Conservation (phyloP, 192 early-diverging fungal genomes). For the Backusella sp. region DNA sequence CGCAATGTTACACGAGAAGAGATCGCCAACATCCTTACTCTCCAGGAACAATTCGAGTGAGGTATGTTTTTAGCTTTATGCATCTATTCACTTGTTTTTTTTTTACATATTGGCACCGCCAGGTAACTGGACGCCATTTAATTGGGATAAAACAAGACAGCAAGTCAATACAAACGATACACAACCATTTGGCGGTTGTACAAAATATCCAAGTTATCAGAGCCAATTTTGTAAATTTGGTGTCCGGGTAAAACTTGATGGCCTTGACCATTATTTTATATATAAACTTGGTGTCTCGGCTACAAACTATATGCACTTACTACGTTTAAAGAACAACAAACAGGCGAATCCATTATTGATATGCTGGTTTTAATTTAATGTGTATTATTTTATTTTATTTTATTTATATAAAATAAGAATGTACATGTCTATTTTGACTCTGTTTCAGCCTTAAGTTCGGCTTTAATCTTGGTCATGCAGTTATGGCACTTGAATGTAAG, state of each 20-base stretch:
- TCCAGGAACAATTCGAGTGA: not conserved
- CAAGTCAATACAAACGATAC: not conserved
- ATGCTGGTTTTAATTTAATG: too few species aligned
- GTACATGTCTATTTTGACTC: not conserved
- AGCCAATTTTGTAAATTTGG: too few species aligned
- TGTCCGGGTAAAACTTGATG: too few species aligned
- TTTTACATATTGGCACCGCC: not conserved
- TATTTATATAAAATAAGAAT: not conserved
- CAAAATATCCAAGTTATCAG: not conserved
- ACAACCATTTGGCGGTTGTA: not conserved
- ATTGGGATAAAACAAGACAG: not conserved
- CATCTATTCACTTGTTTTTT: not conserved
- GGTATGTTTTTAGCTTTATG: too few species aligned
- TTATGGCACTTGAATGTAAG: constrained; percentile 62
- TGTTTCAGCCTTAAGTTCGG: not conserved
- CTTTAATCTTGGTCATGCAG: constrained; percentile 14
- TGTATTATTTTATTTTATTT: not conserved
- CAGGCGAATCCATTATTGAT: too few species aligned
- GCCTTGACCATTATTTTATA: too few species aligned
- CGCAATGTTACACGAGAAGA: not conserved
- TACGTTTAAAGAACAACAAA: too few species aligned
- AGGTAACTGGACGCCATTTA: not conserved
- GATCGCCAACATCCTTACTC: not conserved
- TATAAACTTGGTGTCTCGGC: too few species aligned
- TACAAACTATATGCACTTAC: too few species aligned